phyloP scores from a whole-genome alignment of 768 basidiomycete species.

The Pluteus cervinus region DNA sequence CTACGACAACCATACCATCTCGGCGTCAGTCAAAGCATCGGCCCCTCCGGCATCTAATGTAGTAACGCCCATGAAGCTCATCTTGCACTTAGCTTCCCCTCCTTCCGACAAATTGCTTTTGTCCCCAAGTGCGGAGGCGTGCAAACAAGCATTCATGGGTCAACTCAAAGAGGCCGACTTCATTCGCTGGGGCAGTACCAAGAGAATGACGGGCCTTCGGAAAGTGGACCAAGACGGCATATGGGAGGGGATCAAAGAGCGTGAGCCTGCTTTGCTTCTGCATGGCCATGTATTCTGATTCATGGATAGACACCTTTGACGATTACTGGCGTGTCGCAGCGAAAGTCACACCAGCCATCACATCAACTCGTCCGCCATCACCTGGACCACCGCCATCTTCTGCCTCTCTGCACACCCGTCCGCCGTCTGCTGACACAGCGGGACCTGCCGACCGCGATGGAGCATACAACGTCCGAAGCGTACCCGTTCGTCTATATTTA shows the following conservation, averaged over 20 bases:
- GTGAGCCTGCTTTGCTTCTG: conserved; percentile 43
- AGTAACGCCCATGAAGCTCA: conserved; percentile 63
- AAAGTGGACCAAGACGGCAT: conserved; percentile 93
- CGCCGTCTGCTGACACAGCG: conserved; percentile 57
- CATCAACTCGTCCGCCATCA: conserved; percentile 53
- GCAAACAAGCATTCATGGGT: conserved; percentile 93
- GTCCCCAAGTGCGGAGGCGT: conserved; percentile 74
- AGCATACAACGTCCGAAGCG: conserved; percentile 80
- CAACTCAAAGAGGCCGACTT: conserved; percentile 97
- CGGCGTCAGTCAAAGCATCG: conserved; percentile 47
- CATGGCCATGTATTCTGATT: conserved; percentile 5
- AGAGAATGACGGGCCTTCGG: conserved; percentile 84
- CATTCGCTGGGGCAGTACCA: conserved; percentile 93
- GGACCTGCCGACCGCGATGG: conserved; percentile 65
- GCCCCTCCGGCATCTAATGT: conserved; percentile 32
- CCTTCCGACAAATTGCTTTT: conserved; percentile 83
- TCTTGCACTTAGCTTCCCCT: conserved; percentile 83
- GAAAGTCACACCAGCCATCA: conserved; percentile 84
- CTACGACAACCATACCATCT: conserved; percentile 78
- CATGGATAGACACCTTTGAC: conserved; percentile 84
- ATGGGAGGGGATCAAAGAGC: conserved; percentile 95
- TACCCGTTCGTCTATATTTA: conserved; percentile 87
- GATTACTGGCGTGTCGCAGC: conserved; percentile 91
- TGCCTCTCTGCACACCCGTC: conserved; percentile 58
- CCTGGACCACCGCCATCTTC: conserved; percentile 47